A percentile compares a stretch with the other conserved stretches of the same genome.
These are phyloP conservation scores for Beauveria varroae DNA, from an alignment of 2,329 filamentous ascomycete genomes.

Conservation along the genomic window DNA sequence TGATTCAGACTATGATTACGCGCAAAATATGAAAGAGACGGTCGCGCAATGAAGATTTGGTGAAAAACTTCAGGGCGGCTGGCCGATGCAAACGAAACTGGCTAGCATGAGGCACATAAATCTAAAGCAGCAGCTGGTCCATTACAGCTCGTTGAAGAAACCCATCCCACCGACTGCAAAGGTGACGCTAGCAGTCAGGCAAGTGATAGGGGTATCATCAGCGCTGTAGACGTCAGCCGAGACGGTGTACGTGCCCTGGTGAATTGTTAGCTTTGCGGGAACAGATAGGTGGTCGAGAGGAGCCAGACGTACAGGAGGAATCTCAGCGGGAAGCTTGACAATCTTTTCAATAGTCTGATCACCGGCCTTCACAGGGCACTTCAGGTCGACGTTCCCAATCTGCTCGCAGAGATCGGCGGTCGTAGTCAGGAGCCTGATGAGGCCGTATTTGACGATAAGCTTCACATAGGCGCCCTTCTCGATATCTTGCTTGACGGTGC, in stretches of 20 bases:
- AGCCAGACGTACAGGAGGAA: conserved; percentile 67
- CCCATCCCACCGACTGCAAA: conserved; percentile 41
- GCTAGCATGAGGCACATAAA: conserved; percentile 7
- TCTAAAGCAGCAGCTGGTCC: conserved; percentile 1
- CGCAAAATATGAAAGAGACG: conserved; percentile 14
- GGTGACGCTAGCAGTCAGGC: conserved; percentile 66
- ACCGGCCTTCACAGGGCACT: conserved; percentile 82
- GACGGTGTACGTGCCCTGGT: conserved; percentile 82
- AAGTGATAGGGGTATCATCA: conserved; percentile 72
- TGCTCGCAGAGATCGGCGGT: conserved; percentile 83
- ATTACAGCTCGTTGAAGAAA: conserved; percentile 36
- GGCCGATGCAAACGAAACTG: neutral
- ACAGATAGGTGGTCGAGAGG: neutral
- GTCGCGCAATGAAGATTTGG: conserved; percentile 9
- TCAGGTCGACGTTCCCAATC: conserved; percentile 76
- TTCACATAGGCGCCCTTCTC: conserved; percentile 73
- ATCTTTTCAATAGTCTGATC: conserved; percentile 66
- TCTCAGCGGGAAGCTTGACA: conserved; percentile 76
- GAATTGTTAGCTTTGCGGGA: conserved; percentile 15
- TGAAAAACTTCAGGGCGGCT: neutral
- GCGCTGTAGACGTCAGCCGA: conserved; percentile 74
- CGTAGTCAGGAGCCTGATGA: conserved; percentile 81
- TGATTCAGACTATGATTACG: neutral
- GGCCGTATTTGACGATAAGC: conserved; percentile 84
- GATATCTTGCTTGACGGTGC: conserved; percentile 65